Percentiles rank a stretch among this genome's conserved stretches.
Evolutionary conservation across 139 green algal genomes (phyloP).

Genomic region (Closterium sp.): DNA sequence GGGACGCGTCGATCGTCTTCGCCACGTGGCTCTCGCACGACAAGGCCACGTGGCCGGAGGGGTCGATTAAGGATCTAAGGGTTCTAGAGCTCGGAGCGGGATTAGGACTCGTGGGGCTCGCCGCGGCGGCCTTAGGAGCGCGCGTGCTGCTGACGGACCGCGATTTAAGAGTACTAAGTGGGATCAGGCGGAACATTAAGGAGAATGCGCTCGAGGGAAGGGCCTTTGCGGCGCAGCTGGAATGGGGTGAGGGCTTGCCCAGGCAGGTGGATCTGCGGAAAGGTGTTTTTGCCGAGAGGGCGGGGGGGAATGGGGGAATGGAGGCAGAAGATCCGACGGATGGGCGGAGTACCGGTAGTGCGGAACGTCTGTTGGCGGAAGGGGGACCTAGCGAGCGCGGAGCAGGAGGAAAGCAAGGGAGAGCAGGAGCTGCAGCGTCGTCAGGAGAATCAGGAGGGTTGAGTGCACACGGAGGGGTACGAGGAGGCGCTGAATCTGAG

Average conservation of each 20-base stretch:
- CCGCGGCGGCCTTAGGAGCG: background rate
- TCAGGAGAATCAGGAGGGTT: background rate
- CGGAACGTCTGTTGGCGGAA: background rate
- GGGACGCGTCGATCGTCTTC: background rate
- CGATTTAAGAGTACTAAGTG: background rate
- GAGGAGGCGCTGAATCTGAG: background rate
- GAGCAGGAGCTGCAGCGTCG: background rate
- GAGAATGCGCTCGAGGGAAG: background rate
- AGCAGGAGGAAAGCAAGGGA: background rate
- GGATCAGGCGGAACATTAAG: background rate
- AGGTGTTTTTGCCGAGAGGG: background rate
- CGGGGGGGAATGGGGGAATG: background rate
- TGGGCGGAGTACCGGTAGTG: background rate
- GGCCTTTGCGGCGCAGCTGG: background rate
- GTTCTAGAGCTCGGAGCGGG: background rate
- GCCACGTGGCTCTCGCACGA: background rate
- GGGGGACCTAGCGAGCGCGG: too few species aligned
- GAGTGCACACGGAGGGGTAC: background rate
- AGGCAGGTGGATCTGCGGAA: background rate
- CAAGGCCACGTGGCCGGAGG: background rate
- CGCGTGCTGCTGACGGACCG: background rate
- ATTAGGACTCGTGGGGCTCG: background rate
- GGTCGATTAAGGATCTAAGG: background rate
- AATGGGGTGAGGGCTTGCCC: background rate
- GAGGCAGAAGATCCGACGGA: too few species aligned